Percentiles rank a stretch among this genome's conserved stretches.
Evolutionary conservation across 495 filamentous ascomycete species (phyloP).

Genomic region (Bathelium albidoporum): DNA sequence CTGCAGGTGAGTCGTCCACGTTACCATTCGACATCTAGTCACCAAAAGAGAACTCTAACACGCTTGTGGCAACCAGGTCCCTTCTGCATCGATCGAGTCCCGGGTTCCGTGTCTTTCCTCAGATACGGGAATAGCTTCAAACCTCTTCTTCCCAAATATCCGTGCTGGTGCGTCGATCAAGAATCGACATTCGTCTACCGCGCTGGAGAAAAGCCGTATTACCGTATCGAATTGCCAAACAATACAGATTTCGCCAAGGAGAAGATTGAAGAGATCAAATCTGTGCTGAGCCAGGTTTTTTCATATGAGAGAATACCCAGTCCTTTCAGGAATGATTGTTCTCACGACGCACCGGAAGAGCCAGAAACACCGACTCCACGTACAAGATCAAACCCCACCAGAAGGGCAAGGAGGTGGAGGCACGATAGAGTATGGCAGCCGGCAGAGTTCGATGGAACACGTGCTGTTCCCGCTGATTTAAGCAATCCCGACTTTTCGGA

Average conservation of each 20-base stretch:
- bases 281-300: conserved; percentile 56
- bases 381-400: conserved; percentile 48
- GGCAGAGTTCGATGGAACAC: conserved; percentile 14
- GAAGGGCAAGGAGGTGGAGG: conserved; percentile 40
- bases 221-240: conserved; percentile 75
- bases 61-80: conserved; percentile 41
- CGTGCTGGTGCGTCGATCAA: conserved; percentile 87
- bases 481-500: conserved; percentile 7
- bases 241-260: conserved; percentile 46
- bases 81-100: conserved; percentile 68
- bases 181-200: conserved; percentile 73
- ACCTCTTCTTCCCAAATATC: conserved; percentile 76
- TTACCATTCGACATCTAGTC: not conserved
- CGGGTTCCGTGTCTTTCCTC: conserved; percentile 72
- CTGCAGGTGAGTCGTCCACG: conserved; percentile 46
- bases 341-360: conserved; percentile 61
- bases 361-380: conserved; percentile 50
- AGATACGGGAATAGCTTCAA: conserved; percentile 71
- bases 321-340: conserved; percentile 70
- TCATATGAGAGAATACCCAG: conserved; percentile 80
- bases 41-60: not conserved
- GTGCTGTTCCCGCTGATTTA: not conserved
- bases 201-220: conserved; percentile 69
- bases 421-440: conserved; percentile 37
- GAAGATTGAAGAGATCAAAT: conserved; percentile 54